These are phyloP conservation scores for Geosmithia putterillii DNA, from an alignment of 2,329 filamentous ascomycete genomes.

Conservation along the genomic window DNA sequence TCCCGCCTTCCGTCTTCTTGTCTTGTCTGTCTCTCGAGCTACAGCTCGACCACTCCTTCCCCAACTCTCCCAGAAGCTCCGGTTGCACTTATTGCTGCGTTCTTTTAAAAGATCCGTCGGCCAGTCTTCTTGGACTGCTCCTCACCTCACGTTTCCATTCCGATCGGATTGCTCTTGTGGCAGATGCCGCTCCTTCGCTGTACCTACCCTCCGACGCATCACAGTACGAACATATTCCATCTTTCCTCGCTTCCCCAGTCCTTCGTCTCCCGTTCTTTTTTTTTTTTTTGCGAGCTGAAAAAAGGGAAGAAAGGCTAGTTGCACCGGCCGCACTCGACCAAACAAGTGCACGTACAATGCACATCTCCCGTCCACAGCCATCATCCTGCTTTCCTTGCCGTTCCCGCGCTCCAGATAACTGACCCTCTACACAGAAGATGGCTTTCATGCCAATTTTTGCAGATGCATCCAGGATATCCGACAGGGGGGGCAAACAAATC, in stretches of 20 bases:
- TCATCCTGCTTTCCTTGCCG: constrained; percentile 10
- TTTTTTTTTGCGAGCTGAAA: not conserved
- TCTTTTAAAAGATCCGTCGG: not conserved
- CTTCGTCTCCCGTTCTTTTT: not conserved
- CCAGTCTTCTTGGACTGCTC: not conserved
- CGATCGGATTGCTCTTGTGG: not conserved
- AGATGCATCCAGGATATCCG: not conserved
- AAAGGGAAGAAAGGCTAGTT: not conserved
- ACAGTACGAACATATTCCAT: not conserved
- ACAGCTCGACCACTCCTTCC: not conserved
- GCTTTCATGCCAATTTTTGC: constrained; percentile 12
- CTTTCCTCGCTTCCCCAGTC: not conserved
- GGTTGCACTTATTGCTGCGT: not conserved
- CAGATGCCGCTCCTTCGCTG: not conserved
- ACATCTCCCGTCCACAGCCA: constrained; percentile 13
- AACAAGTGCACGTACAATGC: constrained; percentile 4
- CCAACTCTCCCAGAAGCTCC: not conserved
- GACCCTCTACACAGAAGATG: constrained; percentile 21
- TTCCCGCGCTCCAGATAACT: constrained; percentile 12
- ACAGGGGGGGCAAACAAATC: constrained; percentile 25
- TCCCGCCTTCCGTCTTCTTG: not conserved
- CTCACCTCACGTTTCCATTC: not conserved
- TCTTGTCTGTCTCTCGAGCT: not conserved
- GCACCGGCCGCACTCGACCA: not conserved
- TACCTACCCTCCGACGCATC: not conserved